A percentile compares a stretch with the other conserved stretches of the same genome.
Conservation (phyloP, 139 green algal species). For the Volvox africanus region DNA sequence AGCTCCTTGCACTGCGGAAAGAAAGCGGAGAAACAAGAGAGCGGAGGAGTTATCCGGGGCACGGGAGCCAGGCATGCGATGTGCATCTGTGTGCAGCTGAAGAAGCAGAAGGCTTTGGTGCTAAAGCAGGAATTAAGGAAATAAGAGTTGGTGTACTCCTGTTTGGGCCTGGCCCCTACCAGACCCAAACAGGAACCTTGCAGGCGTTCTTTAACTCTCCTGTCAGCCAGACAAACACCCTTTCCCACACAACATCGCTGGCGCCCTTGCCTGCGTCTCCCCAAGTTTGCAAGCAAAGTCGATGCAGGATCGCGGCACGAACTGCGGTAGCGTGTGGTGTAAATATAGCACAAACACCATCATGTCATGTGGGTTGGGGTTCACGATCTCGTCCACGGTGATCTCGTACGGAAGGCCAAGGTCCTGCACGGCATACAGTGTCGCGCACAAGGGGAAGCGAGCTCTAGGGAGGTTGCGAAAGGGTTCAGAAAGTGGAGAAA, state of each 20-base stretch:
- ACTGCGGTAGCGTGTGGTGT: conserved; percentile 80
- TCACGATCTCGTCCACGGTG: conserved; percentile 61
- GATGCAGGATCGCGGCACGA: conserved; percentile 72
- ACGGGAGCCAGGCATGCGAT: too few relatives aligned
- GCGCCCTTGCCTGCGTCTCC: conserved; percentile 63
- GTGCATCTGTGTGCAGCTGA: too few relatives aligned
- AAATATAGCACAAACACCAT: conserved; percentile 75
- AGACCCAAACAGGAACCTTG: too few relatives aligned
- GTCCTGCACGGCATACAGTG: conserved; percentile 60
- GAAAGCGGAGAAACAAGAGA: neutral
- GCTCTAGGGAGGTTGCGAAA: too few relatives aligned
- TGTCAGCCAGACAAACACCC: too few relatives aligned
- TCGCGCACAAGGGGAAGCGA: neutral
- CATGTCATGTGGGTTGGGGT: conserved; percentile 66
- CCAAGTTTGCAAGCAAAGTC: conserved; percentile 75
- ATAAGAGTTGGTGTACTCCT: too few relatives aligned
- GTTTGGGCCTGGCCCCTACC: too few relatives aligned
- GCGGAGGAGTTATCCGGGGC: neutral
- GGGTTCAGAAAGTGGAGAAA: too few relatives aligned
- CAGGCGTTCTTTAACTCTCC: too few relatives aligned
- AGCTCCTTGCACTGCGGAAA: conserved; percentile 68
- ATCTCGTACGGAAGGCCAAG: conserved; percentile 70
- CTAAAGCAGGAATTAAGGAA: too few relatives aligned
- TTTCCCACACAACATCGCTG: too few relatives aligned
- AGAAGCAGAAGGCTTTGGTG: too few relatives aligned